These are phyloP conservation scores for Pseudozyma hubeiensis DNA, from an alignment of 1,284 basidiomycete genomes.

Conservation along the genomic window DNA sequence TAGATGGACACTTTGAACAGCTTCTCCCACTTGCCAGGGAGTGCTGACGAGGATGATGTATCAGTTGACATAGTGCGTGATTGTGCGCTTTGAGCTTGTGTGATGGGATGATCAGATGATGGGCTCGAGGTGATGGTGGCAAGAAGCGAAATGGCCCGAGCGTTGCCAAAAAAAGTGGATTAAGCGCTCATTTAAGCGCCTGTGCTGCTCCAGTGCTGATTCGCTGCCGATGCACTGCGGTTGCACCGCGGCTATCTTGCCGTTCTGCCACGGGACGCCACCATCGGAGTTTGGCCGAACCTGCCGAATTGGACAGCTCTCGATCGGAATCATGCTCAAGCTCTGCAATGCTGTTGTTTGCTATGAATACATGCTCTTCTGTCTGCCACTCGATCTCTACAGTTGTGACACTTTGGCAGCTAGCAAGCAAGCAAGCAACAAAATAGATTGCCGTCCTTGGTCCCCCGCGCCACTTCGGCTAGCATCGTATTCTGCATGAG, in stretches of 20 bases:
- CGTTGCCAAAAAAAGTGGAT: too few species aligned
- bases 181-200: background rate
- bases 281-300: background rate
- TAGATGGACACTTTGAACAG: constrained; percentile 19
- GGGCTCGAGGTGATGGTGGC: background rate
- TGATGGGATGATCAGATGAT: background rate
- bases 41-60: background rate
- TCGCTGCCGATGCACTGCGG: too few species aligned
- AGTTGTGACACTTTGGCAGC: too few species aligned
- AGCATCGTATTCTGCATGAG: background rate
- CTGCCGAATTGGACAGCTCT: constrained; percentile 9
- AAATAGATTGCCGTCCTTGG: background rate
- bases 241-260: too few species aligned
- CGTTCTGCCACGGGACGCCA: background rate
- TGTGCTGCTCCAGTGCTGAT: too few species aligned
- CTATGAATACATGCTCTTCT: too few species aligned
- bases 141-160: too few species aligned
- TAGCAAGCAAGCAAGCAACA: too few species aligned
- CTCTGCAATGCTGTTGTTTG: background rate
- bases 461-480: background rate
- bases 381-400: too few species aligned
- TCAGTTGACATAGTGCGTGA: constrained; percentile 7
- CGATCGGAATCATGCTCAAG: background rate
- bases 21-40: constrained; percentile 6
- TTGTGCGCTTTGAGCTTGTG: background rate